phyloP scores from a whole-genome alignment of 805 yeast species.

The Metschnikowia baotianmanensis region DNA sequence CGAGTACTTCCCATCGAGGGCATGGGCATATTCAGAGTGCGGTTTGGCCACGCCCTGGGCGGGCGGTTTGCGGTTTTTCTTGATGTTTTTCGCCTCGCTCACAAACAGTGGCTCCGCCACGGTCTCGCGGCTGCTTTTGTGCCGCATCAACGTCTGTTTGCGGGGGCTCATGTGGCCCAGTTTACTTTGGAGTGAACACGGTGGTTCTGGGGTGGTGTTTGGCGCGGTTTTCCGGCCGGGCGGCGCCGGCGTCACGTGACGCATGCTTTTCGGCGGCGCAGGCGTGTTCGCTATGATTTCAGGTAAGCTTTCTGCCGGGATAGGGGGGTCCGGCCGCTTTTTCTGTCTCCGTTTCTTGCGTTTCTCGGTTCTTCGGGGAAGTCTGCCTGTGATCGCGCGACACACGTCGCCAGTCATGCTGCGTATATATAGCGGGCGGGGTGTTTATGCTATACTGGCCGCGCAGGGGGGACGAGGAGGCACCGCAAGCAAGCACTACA shows the following conservation, averaged over 20 bases:
- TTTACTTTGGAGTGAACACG: neutral
- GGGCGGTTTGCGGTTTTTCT: constrained; percentile 18
- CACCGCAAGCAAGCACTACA: no score
- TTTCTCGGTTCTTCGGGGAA: constrained; percentile 6
- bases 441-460: neutral
- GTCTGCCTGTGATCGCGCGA: constrained; percentile 5
- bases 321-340: constrained; percentile 2
- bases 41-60: neutral
- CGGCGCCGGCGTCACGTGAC: neutral
- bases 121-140: constrained; percentile 30
- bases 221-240: no score
- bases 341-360: constrained; percentile 8
- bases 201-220: no score
- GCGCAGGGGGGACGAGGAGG: neutral
- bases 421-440: neutral
- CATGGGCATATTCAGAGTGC: constrained; percentile 2
- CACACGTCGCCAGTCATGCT: constrained; percentile 8
- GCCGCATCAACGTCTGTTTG: constrained; percentile 37
- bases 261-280: neutral
- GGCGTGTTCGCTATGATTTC: neutral
- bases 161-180: constrained; percentile 31
- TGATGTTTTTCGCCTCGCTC: constrained; percentile 27
- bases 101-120: constrained; percentile 22
- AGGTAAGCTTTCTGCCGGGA: neutral
- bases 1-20: constrained; percentile 13